These are phyloP conservation scores for Areca catechu DNA, from an alignment of 176 grass and related monocot species.

Conservation along the genomic window DNA sequence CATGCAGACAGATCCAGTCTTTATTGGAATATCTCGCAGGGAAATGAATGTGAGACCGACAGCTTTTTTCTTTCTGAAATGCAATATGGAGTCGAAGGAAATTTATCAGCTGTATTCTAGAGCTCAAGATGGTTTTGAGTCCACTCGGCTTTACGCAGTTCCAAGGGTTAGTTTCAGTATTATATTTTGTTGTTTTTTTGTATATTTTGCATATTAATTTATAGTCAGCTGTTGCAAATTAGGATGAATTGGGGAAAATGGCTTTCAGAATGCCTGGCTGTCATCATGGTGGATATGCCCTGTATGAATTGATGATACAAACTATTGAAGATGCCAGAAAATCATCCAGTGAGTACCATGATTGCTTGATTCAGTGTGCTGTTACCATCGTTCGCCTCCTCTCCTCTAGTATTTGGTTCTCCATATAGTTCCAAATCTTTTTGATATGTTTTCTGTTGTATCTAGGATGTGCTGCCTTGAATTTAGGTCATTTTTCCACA, in stretches of 20 bases:
- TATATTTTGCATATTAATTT: slow-evolving; percentile 3
- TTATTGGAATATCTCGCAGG: slow-evolving; percentile 80
- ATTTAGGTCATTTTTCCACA: too few relatives aligned
- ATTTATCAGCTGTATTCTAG: slow-evolving; percentile 57
- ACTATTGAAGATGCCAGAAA: neutral
- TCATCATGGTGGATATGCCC: slow-evolving; percentile 64
- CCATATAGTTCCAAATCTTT: too few relatives aligned
- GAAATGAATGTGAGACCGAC: slow-evolving; percentile 80
- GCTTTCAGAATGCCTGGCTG: slow-evolving; percentile 58
- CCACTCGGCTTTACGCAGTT: slow-evolving; percentile 60
- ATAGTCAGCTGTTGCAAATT: slow-evolving; percentile 10
- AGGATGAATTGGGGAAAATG: slow-evolving; percentile 64
- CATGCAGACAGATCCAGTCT: slow-evolving; percentile 55
- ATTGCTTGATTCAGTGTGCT: neutral
- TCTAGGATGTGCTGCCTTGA: too few relatives aligned
- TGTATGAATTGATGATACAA: slow-evolving; percentile 50
- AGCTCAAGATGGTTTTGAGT: slow-evolving; percentile 96
- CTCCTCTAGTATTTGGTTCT: too few relatives aligned
- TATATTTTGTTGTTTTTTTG: neutral
- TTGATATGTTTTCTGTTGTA: too few relatives aligned
- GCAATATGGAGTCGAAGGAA: slow-evolving; percentile 41
- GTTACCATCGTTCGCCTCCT: too few relatives aligned
- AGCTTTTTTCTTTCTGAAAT: slow-evolving; percentile 84
- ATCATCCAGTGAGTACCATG: neutral
- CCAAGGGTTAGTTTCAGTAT: slow-evolving; percentile 33